Evolutionary conservation across 106 monocot genomes (phyloP).

Genomic region (Phalaenopsis equestris): DNA sequence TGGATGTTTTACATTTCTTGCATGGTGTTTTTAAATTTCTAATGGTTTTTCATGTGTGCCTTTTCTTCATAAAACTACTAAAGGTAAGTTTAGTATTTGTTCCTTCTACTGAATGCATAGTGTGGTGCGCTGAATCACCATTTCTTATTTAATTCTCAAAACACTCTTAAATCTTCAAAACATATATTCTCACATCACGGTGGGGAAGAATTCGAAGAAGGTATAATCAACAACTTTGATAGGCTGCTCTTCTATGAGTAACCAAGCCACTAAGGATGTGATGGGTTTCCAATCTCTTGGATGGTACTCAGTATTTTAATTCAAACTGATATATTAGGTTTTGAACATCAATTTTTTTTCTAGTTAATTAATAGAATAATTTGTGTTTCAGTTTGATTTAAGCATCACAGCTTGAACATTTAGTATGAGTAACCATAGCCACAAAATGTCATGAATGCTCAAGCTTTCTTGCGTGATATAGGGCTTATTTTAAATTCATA

Average conservation of each 20-base stretch:
- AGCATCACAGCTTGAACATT: neutral
- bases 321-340: neutral
- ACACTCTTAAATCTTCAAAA: neutral
- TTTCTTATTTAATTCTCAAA: neutral
- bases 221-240: neutral
- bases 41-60: neutral
- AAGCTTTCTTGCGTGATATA: neutral
- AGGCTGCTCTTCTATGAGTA: neutral
- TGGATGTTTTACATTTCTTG: neutral
- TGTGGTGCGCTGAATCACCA: neutral
- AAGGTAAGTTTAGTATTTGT: neutral
- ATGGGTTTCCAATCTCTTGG: neutral
- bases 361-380: neutral
- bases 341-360: neutral
- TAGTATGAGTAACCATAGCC: neutral
- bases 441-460: neutral
- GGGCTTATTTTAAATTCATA: neutral
- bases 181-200: neutral
- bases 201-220: neutral
- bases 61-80: neutral
- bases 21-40: neutral
- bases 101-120: neutral
- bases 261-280: neutral
- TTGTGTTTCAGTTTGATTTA: neutral
- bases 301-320: neutral